A percentile compares a stretch with the other conserved stretches of the same genome.
Evolutionary conservation across 2,329 filamentous ascomycete species (phyloP).

Genomic region (Mollisiaceae sp.): DNA sequence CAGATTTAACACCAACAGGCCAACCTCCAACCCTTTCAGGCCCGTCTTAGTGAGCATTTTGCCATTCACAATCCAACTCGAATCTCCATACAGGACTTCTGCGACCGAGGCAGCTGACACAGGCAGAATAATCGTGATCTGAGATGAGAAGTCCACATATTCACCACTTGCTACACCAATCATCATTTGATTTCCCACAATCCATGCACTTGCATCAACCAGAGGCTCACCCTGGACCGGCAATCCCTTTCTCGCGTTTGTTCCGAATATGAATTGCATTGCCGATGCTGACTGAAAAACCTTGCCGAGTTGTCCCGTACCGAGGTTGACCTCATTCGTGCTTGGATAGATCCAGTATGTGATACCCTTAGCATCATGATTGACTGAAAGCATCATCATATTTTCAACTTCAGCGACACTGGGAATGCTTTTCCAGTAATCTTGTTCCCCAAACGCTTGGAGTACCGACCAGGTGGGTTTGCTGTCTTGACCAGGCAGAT

Average conservation of each 20-base stretch:
- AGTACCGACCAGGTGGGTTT: conserved; percentile 56
- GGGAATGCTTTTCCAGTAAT: conserved; percentile 54
- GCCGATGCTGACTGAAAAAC: conserved; percentile 45
- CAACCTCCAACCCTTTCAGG: conserved; percentile 34
- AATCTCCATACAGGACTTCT: conserved; percentile 33
- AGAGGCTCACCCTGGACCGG: conserved; percentile 17
- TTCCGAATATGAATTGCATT: conserved; percentile 45
- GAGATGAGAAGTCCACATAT: conserved; percentile 31
- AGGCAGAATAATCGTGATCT: conserved; percentile 33
- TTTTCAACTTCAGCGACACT: conserved; percentile 51
- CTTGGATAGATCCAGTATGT: conserved; percentile 54
- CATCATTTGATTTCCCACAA: conserved; percentile 43
- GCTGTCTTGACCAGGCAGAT: conserved; percentile 42
- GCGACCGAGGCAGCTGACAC: conserved; percentile 14
- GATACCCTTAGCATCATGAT: conserved; percentile 56
- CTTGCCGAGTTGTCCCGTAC: conserved; percentile 46
- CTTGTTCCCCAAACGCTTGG: conserved; percentile 54
- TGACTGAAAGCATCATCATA: conserved; percentile 54
- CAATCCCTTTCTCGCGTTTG: conserved; percentile 32
- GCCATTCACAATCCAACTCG: conserved; percentile 30
- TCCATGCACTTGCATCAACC: conserved; percentile 50
- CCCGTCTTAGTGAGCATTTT: conserved; percentile 32
- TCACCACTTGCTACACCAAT: conserved; percentile 47
- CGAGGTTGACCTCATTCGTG: conserved; percentile 29
- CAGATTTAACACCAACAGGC: conserved; percentile 32